Conservation (phyloP, 768 basidiomycete genomes). For the Pisolithus albus region DNA sequence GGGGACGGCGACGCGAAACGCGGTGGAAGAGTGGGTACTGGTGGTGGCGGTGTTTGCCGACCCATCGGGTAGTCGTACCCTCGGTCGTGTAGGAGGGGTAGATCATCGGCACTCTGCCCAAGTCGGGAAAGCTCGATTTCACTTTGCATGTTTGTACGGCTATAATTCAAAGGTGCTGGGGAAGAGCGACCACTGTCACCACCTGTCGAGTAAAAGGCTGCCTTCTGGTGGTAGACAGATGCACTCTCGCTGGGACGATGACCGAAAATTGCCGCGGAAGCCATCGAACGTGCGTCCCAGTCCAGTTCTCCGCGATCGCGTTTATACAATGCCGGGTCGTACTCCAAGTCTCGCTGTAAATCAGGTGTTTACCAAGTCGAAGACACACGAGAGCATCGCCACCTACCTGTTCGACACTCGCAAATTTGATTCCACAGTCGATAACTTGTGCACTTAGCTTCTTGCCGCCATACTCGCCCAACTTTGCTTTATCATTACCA, state of each 20-base stretch:
- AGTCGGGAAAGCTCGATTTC: conserved; percentile 53
- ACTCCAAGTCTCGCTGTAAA: conserved; percentile 61
- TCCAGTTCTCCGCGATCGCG: conserved; percentile 81
- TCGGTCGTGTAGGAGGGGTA: conserved; percentile 45
- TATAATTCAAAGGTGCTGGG: conserved; percentile 43
- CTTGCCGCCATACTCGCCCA: conserved; percentile 75
- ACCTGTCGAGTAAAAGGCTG: conserved; percentile 33
- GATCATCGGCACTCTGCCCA: conserved; percentile 44
- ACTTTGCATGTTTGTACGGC: conserved; percentile 31
- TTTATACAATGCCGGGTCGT: conserved; percentile 71
- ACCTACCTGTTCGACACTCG: conserved; percentile 66
- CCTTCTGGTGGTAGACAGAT: conserved; percentile 37
- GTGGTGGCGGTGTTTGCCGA: conserved; percentile 4
- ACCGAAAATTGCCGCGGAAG: conserved; percentile 47
- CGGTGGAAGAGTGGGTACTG: conserved; percentile 13
- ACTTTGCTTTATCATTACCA: conserved; percentile 50
- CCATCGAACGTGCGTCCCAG: conserved; percentile 79
- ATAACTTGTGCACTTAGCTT: conserved; percentile 68
- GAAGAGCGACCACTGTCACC: conserved; percentile 31
- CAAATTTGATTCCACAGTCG: conserved; percentile 76
- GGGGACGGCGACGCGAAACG: conserved; percentile 16
- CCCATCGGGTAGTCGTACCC: conserved; percentile 13
- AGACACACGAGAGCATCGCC: neutral
- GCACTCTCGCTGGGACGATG: conserved; percentile 31
- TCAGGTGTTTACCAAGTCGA: neutral